A percentile compares a stretch with the other conserved stretches of the same genome.
phyloP scores from a whole-genome alignment of 2,329 filamentous ascomycete species.

The Tolypocladium sp. region DNA sequence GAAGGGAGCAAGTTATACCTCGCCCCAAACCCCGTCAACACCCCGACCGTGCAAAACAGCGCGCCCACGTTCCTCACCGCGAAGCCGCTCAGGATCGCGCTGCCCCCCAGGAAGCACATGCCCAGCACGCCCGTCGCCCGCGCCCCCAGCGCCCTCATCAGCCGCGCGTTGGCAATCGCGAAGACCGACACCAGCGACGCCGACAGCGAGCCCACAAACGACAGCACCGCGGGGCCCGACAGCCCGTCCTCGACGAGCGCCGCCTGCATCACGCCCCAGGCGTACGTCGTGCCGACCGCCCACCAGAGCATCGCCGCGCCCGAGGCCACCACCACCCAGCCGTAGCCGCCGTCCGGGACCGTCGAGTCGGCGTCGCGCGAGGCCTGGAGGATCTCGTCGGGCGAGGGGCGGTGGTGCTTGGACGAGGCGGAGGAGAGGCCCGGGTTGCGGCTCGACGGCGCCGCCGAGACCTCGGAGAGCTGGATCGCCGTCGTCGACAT shows the following conservation, averaged over 20 bases:
- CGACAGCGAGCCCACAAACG: conserved; percentile 48
- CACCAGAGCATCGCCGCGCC: conserved; percentile 45
- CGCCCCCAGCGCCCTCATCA: conserved; percentile 40
- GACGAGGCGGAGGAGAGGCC: no score
- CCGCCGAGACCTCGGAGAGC: neutral
- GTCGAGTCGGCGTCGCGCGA: conserved; percentile 34
- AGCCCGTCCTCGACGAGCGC: conserved; percentile 41
- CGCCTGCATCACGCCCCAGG: conserved; percentile 52
- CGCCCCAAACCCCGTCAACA: neutral
- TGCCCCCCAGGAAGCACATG: conserved; percentile 37
- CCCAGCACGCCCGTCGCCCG: conserved; percentile 37
- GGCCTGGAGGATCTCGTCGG: conserved; percentile 24
- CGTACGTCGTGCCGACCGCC: conserved; percentile 46
- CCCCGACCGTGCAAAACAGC: neutral
- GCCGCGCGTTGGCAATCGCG: conserved; percentile 40
- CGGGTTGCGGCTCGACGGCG: neutral
- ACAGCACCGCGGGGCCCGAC: conserved; percentile 40
- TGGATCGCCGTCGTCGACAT: neutral
- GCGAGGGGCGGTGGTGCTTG: neutral
- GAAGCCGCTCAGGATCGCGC: conserved; percentile 34
- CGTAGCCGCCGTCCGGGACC: conserved; percentile 46
- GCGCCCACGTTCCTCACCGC: conserved; percentile 9
- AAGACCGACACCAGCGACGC: conserved; percentile 40
- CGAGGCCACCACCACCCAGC: conserved; percentile 43
- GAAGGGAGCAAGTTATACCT: neutral